Evolutionary conservation across 495 filamentous ascomycete genomes (phyloP).

Genomic region (Letharia lupina): DNA sequence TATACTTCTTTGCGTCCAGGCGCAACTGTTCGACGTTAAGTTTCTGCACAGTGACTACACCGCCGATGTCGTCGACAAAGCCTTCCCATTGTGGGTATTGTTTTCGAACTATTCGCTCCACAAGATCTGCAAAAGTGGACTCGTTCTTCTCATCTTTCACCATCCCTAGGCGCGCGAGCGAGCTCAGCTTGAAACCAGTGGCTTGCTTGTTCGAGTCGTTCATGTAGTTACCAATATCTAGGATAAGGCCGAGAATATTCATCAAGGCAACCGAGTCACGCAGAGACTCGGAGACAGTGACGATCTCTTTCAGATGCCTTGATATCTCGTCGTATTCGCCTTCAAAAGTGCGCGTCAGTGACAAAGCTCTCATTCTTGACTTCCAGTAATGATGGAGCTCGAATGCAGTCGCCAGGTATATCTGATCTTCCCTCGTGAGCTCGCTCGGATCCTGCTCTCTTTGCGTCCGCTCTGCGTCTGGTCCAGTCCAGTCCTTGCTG

Average conservation of each 20-base stretch:
- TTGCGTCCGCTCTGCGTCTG: conserved; percentile 66
- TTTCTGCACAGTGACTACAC: conserved; percentile 78
- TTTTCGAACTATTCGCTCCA: conserved; percentile 93
- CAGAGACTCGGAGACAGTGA: conserved; percentile 77
- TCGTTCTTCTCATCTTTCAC: conserved; percentile 99
- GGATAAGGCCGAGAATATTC: conserved; percentile 89
- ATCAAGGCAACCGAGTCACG: conserved; percentile 86
- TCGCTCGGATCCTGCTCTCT: conserved; percentile 84
- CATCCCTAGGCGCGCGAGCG: conserved; percentile 89
- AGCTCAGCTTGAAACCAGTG: conserved; percentile 93
- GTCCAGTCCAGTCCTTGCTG: conserved; percentile 91
- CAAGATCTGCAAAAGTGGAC: conserved; percentile 87
- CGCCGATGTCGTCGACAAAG: conserved; percentile 76
- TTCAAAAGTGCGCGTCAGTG: conserved; percentile 78
- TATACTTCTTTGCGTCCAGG: conserved; percentile 84
- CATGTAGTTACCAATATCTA: conserved; percentile 99
- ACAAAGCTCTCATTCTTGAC: conserved; percentile 83
- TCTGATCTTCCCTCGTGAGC: conserved; percentile 88
- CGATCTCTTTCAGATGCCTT: conserved; percentile 69
- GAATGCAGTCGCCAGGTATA: conserved; percentile 86
- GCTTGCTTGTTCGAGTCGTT: conserved; percentile 98
- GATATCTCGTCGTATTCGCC: conserved; percentile 86
- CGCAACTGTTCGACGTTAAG: conserved; percentile 90
- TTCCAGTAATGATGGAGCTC: conserved; percentile 99
- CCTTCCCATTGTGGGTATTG: conserved; percentile 94